Evolutionary conservation across 108 stramenopile genomes (phyloP), one percentile per base, ranked within the genome.

Genomic region (Schizochytrium sp.): DNA sequence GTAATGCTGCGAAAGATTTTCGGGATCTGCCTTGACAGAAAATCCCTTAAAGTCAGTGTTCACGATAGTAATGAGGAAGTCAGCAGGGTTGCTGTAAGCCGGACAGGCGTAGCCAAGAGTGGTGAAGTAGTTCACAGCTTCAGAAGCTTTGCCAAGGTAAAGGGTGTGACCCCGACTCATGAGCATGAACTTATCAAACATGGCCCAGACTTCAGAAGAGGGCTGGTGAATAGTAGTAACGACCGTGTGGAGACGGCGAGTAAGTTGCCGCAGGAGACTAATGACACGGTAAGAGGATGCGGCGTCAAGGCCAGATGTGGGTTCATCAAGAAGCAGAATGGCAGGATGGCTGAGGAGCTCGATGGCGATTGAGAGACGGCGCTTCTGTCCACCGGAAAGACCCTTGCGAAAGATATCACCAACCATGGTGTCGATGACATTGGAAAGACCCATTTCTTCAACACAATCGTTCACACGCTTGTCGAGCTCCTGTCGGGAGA

Each of bases 391-490:
- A 49, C 94, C 94, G 4, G 91, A 91, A 4, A 94, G 91, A 46
- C 94, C 94, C 93, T 89, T 56, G 60, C 58, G 56, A 88, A 13
- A 94, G 90, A 87, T 93, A 93, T 64, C 73, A 90, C 94, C 93
- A 92, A 96, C 60, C 94, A 95, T n/a, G 94, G 94, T 56, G 93
- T 94, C 72, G 92, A 92, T 72, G 91, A 95, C 88, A 91, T 95
- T 91, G 93, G 93, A 58, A 95, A 96, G 58, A 46, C 96, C 96
- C 59, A 98, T 92, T 89, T 95, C 95, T 3, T 72, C 76, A 46
- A 98, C 88, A 93, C 96, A 96, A 59, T 94, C 88, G n/a, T 94
- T 87, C 5, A 95, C 94, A n/a, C 96, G 89, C 40, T 89, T 89
- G 28, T 92, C 89, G 12, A 96, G 87, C 69, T 95, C 89, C 2